Base-by-base conservation (phyloP, 2,329 filamentous ascomycete species). In the Nemania sp. region DNA sequence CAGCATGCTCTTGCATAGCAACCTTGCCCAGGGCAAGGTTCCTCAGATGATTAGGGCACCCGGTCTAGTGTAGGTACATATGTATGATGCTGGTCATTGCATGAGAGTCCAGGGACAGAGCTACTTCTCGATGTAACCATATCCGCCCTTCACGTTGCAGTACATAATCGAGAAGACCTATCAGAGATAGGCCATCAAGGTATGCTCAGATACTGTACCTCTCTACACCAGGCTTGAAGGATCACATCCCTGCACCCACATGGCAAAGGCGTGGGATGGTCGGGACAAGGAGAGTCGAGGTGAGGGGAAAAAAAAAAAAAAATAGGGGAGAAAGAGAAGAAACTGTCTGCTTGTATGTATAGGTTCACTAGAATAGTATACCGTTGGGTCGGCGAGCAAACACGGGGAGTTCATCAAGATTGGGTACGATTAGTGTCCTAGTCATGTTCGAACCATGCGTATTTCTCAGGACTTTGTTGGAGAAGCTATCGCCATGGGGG, bases 231-330 rank as follows among this genome's bases (percentile, higher is more conserved):
- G 52, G 59, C 26, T 35, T 32, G 43, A 43, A 60, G 67, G 67
- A 69, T 62, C 32, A 7, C 2, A 1, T 67, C 67, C 67, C 52
- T 69, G 60, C 35, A 32, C 55, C 65, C 67, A 69, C 67, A 69
- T 69, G 67, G 67, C 67, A 60, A 51, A 64, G 64, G 38, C 60
- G 56, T 67, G 59, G 67, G 62, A 62, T 49, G 43, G 45, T 52
- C 62, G 52, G 56, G 53, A 65, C 47, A 66, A 49, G n/a, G 32
- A 43, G 41, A 62, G 52, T 10, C 56, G 29, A 60, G 55, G 56
- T 54, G 56, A 60, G 56, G 51, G 26, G 24, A 54, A 43, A 59
- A 45, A 41, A 8, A 8, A 8, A 32, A 4, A 8, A 8, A 8
- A 32, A 8, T 8, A 32, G 41, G 60, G 57, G 35, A 7, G 45